Evolutionary conservation across 805 yeast species (phyloP).

Genomic region (Teunomyces kruisii): DNA sequence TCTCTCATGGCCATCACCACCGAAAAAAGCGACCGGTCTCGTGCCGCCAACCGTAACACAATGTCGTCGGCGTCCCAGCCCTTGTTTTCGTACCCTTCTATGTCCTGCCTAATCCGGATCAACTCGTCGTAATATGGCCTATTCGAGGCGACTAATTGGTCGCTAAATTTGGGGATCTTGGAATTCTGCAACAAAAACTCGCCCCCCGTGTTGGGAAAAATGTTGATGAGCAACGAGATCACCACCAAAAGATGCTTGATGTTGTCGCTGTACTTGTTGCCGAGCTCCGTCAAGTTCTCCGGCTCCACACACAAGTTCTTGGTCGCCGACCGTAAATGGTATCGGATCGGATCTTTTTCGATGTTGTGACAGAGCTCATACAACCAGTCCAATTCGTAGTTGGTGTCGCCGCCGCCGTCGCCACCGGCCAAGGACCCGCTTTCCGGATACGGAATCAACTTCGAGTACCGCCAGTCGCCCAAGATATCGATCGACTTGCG

Average conservation of each 20-base stretch:
- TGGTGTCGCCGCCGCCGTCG: background rate
- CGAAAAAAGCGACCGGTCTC: conserved; percentile 19
- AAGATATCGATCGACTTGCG: conserved; percentile 38
- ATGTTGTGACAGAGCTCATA: conserved; percentile 44
- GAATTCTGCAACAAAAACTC: conserved; percentile 36
- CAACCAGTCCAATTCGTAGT: conserved; percentile 32
- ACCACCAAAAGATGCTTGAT: conserved; percentile 23
- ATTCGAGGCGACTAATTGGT: conserved; percentile 21
- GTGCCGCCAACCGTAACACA: conserved; percentile 26
- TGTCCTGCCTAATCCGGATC: conserved; percentile 19
- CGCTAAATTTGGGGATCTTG: conserved; percentile 35
- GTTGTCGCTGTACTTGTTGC: conserved; percentile 16
- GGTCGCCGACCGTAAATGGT: conserved; percentile 44
- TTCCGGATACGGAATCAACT: conserved; percentile 37
- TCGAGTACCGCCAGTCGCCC: conserved; percentile 39
- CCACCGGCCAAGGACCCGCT: conserved; percentile 3
- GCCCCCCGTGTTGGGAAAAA: conserved; percentile 30
- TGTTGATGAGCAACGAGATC: conserved; percentile 29
- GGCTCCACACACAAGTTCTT: conserved; percentile 34
- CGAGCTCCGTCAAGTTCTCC: conserved; percentile 34
- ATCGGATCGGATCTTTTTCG: conserved; percentile 47
- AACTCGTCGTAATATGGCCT: conserved; percentile 20
- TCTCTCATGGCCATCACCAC: conserved; percentile 27
- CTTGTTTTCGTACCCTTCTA: conserved; percentile 34
- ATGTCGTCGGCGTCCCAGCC: conserved; percentile 42